Percentiles rank a stretch among this genome's conserved stretches.
Evolutionary conservation across 768 basidiomycete genomes (phyloP).

Genomic region (Trametes elegans): DNA sequence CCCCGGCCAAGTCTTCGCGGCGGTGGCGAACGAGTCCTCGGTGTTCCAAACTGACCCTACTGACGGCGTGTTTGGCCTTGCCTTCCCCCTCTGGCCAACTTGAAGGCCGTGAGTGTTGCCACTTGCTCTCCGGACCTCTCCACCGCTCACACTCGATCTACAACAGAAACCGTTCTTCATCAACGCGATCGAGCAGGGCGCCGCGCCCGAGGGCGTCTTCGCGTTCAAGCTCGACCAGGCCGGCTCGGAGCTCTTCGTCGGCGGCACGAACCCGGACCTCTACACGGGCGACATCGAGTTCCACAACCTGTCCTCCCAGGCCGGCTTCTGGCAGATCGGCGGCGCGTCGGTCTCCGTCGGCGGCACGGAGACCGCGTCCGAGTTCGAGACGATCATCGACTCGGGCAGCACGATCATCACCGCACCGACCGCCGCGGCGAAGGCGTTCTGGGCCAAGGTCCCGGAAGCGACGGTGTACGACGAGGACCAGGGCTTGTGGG

Average conservation of each 20-base stretch:
- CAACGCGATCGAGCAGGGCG: constrained; percentile 39
- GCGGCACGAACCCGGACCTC: constrained; percentile 46
- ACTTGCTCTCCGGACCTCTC: not conserved
- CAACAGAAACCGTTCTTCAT: constrained; percentile 34
- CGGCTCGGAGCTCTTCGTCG: constrained; percentile 54
- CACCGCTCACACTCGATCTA: constrained; percentile 18
- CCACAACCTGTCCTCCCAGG: constrained; percentile 17
- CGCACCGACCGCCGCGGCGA: constrained; percentile 23
- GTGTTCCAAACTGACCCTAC: constrained; percentile 29
- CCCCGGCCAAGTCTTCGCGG: constrained; percentile 41
- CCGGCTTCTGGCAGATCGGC: constrained; percentile 31
- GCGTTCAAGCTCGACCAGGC: constrained; percentile 44
- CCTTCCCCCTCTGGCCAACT: constrained; percentile 21
- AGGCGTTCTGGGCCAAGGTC: constrained; percentile 28
- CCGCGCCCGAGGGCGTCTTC: constrained; percentile 39
- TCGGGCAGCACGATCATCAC: constrained; percentile 31
- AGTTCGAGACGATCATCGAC: constrained; percentile 24
- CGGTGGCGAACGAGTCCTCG: constrained; percentile 39
- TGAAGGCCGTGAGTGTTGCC: constrained; percentile 3
- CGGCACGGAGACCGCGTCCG: constrained; percentile 15
- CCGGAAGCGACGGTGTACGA: constrained; percentile 24
- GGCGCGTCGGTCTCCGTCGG: constrained; percentile 26
- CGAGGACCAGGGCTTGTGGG: constrained; percentile 10
- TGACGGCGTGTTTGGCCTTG: constrained; percentile 46
- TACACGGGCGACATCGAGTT: constrained; percentile 43